phyloP scores from a whole-genome alignment of 2,329 filamentous ascomycete species.

The Neonectria coccinea region DNA sequence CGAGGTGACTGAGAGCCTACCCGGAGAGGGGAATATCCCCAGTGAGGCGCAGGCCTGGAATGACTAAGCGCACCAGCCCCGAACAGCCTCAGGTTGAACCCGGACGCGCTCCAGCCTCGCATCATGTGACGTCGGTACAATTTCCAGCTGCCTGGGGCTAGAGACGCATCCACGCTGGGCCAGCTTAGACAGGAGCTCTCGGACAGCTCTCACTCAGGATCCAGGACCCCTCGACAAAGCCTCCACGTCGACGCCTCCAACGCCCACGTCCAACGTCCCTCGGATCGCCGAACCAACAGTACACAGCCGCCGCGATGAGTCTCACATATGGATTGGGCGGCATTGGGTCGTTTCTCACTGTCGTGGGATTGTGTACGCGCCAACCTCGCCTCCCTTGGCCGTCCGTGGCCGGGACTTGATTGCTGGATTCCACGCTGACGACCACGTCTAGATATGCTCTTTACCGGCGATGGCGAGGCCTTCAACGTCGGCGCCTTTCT shows the following conservation, averaged over 20 bases:
- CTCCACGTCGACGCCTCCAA: conserved; percentile 34
- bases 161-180: conserved; percentile 41
- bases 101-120: conserved; percentile 33
- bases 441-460: conserved; percentile 86
- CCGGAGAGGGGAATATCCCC: conserved; percentile 14
- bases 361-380: conserved; percentile 83
- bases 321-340: conserved; percentile 77
- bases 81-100: conserved; percentile 6
- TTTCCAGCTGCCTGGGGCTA: conserved; percentile 41
- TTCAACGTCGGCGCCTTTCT: conserved; percentile 98
- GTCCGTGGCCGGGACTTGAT: conserved; percentile 16
- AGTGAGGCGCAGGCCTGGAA: conserved; percentile 13
- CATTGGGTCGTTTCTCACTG: conserved; percentile 73
- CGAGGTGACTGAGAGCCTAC: conserved; percentile 7
- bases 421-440: conserved; percentile 30
- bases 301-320: conserved; percentile 69
- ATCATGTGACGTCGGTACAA: conserved; percentile 54
- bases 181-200: conserved; percentile 45
- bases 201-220: conserved; percentile 40
- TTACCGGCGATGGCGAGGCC: conserved; percentile 93
- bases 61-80: conserved; percentile 44
- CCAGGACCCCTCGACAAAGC: conserved; percentile 28
- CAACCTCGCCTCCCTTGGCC: conserved; percentile 25
- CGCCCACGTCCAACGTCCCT: conserved; percentile 31
- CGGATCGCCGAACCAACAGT: conserved; percentile 40